Evolutionary conservation across 2,329 filamentous ascomycete species (phyloP).

Genomic region (Colletotrichum euphorbiae): DNA sequence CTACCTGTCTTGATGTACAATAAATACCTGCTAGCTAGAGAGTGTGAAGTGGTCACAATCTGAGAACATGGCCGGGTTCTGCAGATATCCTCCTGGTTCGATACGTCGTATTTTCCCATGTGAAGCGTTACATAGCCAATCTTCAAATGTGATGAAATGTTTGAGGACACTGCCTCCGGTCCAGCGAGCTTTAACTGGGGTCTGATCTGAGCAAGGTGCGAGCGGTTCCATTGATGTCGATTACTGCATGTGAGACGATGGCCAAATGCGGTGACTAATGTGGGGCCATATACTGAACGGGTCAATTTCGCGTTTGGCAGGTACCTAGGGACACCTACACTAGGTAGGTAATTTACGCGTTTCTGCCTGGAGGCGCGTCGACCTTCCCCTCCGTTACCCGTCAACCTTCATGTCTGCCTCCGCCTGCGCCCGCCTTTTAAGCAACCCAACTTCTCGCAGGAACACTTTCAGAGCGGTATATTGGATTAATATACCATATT

Average conservation of each 20-base stretch:
- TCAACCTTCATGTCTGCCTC: conserved; percentile 37
- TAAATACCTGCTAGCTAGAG: conserved; percentile 42
- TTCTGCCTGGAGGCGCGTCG: conserved; percentile 54
- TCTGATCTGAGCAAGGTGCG: no score
- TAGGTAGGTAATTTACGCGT: conserved; percentile 52
- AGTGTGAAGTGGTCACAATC: conserved; percentile 38
- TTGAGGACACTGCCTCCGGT: no score
- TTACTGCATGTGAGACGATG: neutral
- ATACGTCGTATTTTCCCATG: neutral
- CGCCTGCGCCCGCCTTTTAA: conserved; percentile 23
- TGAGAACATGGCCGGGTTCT: conserved; percentile 37
- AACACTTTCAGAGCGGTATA: conserved; percentile 15
- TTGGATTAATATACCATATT: conserved; percentile 5
- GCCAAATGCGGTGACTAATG: conserved; percentile 3
- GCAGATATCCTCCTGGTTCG: conserved; percentile 38
- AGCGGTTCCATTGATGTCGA: no score
- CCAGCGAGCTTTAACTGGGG: no score
- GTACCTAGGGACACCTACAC: conserved; percentile 32
- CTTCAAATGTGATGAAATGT: no score
- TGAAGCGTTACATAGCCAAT: neutral
- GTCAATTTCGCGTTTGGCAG: conserved; percentile 27
- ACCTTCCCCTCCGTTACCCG: conserved; percentile 41
- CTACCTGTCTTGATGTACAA: conserved; percentile 41
- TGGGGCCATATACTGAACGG: conserved; percentile 14
- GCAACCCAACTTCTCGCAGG: conserved; percentile 22